Conservation (phyloP, 192 early-diverging fungal species). For the Rhizophagus prolifer region DNA sequence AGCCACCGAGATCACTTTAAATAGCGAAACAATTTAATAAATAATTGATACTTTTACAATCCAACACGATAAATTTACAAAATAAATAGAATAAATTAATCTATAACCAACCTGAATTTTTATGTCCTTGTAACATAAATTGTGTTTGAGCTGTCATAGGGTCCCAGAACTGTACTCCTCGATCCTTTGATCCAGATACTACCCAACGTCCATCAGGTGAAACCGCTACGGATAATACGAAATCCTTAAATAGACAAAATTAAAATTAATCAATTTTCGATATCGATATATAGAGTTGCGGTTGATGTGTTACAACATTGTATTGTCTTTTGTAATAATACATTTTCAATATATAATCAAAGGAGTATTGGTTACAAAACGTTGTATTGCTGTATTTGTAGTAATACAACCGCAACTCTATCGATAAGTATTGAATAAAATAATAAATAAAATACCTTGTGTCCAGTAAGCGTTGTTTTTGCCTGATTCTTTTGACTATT, state of each 20-base stretch:
- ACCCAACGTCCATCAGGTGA: conserved; percentile 86
- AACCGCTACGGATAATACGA: conserved; percentile 93
- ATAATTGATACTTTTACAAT: background rate
- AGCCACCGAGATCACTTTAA: conserved; percentile 86
- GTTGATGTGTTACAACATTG: too few species aligned
- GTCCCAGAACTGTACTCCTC: conserved; percentile 94
- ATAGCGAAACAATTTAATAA: conserved; percentile 7
- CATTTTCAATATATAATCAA: too few species aligned
- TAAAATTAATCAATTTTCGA: background rate
- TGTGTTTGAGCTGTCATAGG: conserved; percentile 67
- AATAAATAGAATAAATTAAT: background rate
- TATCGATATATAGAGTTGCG: too few species aligned
- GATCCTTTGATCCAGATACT: conserved; percentile 89
- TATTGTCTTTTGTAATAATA: too few species aligned
- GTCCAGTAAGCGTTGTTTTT: conserved; percentile 51
- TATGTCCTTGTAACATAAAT: conserved; percentile 92
- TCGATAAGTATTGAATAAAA: background rate
- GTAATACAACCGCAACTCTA: too few species aligned
- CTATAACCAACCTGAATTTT: conserved; percentile 78
- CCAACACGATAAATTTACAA: background rate
- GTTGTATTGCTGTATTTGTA: too few species aligned
- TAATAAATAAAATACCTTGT: conserved; percentile 42
- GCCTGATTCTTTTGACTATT: conserved; percentile 38
- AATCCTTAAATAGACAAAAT: conserved; percentile 63
- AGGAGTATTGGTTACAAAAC: too few species aligned